phyloP scores from a whole-genome alignment of 2,329 filamentous ascomycete species.

The Phaeosphaeria sp. region DNA sequence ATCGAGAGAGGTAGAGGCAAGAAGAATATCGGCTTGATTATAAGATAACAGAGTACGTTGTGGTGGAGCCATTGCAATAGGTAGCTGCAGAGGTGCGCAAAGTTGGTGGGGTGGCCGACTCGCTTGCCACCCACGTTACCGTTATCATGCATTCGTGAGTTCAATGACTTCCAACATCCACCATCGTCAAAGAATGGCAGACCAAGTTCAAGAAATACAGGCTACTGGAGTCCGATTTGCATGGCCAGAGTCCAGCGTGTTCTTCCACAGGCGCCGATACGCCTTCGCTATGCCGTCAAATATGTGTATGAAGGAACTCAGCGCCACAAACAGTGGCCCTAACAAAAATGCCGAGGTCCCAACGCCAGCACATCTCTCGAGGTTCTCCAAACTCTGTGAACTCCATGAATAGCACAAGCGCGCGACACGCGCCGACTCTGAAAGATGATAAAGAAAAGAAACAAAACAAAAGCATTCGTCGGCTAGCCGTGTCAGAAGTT shows the following conservation, averaged over 20 bases:
- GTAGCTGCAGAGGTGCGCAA: too few species aligned
- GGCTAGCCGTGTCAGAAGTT: slow-evolving; percentile 3
- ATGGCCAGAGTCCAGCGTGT: background rate
- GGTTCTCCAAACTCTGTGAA: background rate
- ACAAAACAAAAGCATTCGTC: background rate
- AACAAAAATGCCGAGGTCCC: slow-evolving; percentile 1
- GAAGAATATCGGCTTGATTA: too few species aligned
- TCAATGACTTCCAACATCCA: background rate
- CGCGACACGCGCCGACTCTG: background rate
- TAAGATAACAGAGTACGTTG: too few species aligned
- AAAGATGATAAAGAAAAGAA: background rate
- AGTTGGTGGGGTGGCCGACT: too few species aligned
- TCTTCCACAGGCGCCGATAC: slow-evolving; percentile 14
- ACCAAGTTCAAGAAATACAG: background rate
- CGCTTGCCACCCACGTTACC: too few species aligned
- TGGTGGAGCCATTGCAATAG: too few species aligned
- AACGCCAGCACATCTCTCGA: background rate
- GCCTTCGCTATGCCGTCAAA: slow-evolving; percentile 27
- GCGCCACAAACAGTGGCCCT: slow-evolving; percentile 1
- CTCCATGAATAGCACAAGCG: background rate
- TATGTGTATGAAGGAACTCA: slow-evolving; percentile 12
- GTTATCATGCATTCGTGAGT: background rate
- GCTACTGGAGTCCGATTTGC: slow-evolving; percentile 1
- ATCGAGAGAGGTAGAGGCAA: too few species aligned
- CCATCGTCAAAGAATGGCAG: slow-evolving; percentile 1